phyloP scores from a whole-genome alignment of 768 basidiomycete genomes.

The Serendipita sp. region DNA sequence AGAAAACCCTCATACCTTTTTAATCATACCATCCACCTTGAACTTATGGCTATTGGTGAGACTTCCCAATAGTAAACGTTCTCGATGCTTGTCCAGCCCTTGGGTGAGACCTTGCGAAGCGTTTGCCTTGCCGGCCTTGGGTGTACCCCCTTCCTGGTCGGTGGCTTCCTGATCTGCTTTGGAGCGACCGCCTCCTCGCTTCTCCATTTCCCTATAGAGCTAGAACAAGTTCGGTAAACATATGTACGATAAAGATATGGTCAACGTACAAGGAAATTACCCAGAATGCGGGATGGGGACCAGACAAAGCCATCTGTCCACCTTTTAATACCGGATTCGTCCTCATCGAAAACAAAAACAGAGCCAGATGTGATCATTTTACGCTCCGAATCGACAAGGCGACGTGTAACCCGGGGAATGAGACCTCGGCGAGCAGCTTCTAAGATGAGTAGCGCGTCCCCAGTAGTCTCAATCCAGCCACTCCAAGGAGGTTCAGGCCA shows the following conservation, averaged over 20 bases:
- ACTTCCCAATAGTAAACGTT: constrained; percentile 74
- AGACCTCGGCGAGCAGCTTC: constrained; percentile 82
- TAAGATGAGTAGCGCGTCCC: constrained; percentile 90
- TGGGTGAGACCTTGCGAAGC: constrained; percentile 29
- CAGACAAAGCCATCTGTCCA: constrained; percentile 98
- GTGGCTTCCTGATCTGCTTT: constrained; percentile 15
- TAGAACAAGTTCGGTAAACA: constrained; percentile 6
- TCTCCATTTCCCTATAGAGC: constrained; percentile 88
- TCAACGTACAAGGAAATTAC: constrained; percentile 61
- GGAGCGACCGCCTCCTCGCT: constrained; percentile 39
- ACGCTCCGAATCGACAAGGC: constrained; percentile 82
- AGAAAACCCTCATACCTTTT: constrained; percentile 54
- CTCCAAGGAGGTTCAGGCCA: constrained; percentile 65
- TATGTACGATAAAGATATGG: not conserved
- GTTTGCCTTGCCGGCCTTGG: constrained; percentile 13
- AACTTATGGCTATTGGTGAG: constrained; percentile 89
- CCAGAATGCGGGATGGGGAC: constrained; percentile 83
- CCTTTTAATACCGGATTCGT: constrained; percentile 91
- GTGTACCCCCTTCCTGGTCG: not conserved
- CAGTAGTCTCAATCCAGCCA: constrained; percentile 90
- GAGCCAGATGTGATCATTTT: constrained; percentile 86
- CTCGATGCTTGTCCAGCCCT: constrained; percentile 52
- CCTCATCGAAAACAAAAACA: constrained; percentile 95
- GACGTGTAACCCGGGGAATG: constrained; percentile 80
- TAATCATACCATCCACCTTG: constrained; percentile 86